phyloP scores from a whole-genome alignment of 306 rosid genomes.

The Acacia melanoxylon region DNA sequence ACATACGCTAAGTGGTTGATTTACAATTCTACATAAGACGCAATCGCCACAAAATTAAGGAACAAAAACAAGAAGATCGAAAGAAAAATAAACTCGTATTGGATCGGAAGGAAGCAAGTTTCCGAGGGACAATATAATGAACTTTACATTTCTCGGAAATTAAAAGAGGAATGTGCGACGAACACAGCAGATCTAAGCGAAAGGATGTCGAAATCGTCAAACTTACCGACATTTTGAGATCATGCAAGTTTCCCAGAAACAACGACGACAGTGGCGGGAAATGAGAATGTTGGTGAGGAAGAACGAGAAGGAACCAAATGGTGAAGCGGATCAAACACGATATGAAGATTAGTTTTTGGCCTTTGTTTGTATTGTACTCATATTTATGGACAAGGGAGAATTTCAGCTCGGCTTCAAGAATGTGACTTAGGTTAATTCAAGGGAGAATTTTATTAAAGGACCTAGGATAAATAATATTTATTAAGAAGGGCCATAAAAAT shows the following conservation, averaged over 20 bases:
- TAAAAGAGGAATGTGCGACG: background rate
- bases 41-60: background rate
- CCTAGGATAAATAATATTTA: too few relatives aligned
- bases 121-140: background rate
- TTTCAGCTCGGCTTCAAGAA: too few relatives aligned
- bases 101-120: conserved; percentile 14
- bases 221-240: conserved; percentile 46
- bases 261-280: background rate
- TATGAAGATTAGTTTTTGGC: too few relatives aligned
- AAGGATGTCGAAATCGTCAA: conserved; percentile 10
- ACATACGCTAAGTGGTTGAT: background rate
- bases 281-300: background rate
- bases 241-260: background rate
- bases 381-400: too few relatives aligned
- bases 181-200: conserved; percentile 22
- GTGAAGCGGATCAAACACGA: background rate
- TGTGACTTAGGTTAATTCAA: too few relatives aligned
- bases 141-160: background rate
- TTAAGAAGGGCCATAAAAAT: too few relatives aligned
- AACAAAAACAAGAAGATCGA: background rate
- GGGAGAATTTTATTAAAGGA: too few relatives aligned
- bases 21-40: background rate
- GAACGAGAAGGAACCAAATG: background rate
- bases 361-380: too few relatives aligned
- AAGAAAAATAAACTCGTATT: background rate